phyloP scores from a whole-genome alignment of 2,329 filamentous ascomycete species.

The Fusarium torulosum region DNA sequence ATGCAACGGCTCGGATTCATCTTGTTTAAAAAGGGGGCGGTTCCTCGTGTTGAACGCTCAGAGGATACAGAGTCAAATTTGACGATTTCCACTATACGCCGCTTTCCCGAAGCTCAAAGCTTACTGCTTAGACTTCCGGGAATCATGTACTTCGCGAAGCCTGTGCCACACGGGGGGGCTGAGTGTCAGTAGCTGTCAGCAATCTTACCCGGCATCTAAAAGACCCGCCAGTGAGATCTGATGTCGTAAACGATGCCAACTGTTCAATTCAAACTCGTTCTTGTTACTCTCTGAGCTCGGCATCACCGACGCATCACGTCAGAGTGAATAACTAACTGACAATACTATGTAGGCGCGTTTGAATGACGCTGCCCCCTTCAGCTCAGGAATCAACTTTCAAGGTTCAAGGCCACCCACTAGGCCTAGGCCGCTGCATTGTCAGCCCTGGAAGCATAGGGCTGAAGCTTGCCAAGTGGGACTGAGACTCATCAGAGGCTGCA shows the following conservation, averaged over 20 bases:
- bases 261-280: not conserved
- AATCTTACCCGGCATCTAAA: conserved; percentile 31
- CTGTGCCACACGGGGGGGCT: conserved; percentile 31
- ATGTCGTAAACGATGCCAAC: not conserved
- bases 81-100: conserved; percentile 24
- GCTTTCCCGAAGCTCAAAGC: conserved; percentile 4
- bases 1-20: conserved; percentile 29
- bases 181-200: conserved; percentile 35
- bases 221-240: not conserved
- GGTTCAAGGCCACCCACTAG: conserved; percentile 25
- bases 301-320: conserved; percentile 18
- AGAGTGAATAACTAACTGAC: not conserved
- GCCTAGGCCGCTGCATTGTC: conserved; percentile 29
- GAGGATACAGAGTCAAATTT: conserved; percentile 21
- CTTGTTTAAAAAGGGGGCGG: conserved; percentile 30
- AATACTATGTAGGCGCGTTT: not conserved
- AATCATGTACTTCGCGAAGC: not conserved
- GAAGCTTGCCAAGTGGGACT: conserved; percentile 42
- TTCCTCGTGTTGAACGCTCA: conserved; percentile 31
- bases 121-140: no score
- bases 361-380: conserved; percentile 6
- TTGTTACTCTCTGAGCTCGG: not conserved
- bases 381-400: conserved; percentile 9
- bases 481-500: conserved; percentile 10
- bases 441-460: conserved; percentile 40